These are phyloP conservation scores for Hemisphaericaspora subhashii DNA, from an alignment of 1,139 yeast species.

Conservation along the genomic window DNA sequence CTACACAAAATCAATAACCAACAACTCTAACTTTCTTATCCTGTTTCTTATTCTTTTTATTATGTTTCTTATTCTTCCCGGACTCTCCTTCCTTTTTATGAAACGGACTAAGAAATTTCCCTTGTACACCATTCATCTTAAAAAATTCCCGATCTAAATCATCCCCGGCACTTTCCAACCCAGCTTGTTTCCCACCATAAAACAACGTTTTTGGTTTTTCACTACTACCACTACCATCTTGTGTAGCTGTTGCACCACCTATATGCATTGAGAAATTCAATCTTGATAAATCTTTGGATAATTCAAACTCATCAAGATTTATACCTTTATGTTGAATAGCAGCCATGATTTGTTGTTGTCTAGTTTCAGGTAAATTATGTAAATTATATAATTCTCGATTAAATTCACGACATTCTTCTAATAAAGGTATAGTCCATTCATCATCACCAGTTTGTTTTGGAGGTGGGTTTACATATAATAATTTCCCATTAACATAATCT, in stretches of 20 bases:
- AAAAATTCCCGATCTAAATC: conserved; percentile 86
- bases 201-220: conserved; percentile 47
- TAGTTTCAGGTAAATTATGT: conserved; percentile 63
- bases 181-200: conserved; percentile 82
- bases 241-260: conserved; percentile 36
- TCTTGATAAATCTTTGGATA: conserved; percentile 66
- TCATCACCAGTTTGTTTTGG: conserved; percentile 53
- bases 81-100: conserved; percentile 48
- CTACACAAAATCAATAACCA: too few species aligned
- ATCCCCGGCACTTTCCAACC: conserved; percentile 71
- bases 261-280: conserved; percentile 81
- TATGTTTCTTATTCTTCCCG: conserved; percentile 63
- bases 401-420: conserved; percentile 58
- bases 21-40: conserved; percentile 49
- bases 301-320: conserved; percentile 52
- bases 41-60: conserved; percentile 73
- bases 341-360: conserved; percentile 66
- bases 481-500: conserved; percentile 92
- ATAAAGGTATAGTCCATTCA: conserved; percentile 35
- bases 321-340: conserved; percentile 62
- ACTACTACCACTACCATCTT: too few species aligned
- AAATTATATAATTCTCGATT: conserved; percentile 73
- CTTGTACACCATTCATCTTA: conserved; percentile 61
- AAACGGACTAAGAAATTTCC: conserved; percentile 69
- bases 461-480: conserved; percentile 85